A percentile compares a stretch with the other conserved stretches of the same genome.
Conservation (phyloP, 306 rosid species). For the Parietaria judaica region DNA sequence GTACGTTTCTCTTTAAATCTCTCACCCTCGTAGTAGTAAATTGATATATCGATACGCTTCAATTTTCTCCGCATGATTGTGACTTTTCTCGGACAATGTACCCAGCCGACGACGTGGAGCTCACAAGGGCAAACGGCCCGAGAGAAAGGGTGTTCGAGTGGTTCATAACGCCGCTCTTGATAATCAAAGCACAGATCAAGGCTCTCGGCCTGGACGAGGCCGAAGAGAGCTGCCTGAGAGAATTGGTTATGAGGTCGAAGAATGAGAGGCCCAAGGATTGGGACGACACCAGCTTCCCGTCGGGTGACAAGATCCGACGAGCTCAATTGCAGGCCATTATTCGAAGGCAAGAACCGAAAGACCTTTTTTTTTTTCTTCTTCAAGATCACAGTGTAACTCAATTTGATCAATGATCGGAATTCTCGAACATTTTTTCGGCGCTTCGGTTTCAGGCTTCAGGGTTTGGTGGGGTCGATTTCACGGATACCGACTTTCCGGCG, state of each 20-base stretch:
- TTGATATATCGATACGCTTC: not conserved
- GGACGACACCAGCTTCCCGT: slow-evolving; percentile 50
- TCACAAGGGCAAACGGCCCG: slow-evolving; percentile 56
- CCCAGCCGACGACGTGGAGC: slow-evolving; percentile 57
- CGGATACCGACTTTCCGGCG: slow-evolving; percentile 67
- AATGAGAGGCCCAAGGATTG: slow-evolving; percentile 68
- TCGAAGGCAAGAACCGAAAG: slow-evolving; percentile 40
- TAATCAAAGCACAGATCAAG: slow-evolving; percentile 72
- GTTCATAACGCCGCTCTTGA: slow-evolving; percentile 67
- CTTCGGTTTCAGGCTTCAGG: slow-evolving; percentile 45
- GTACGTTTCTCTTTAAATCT: slow-evolving; percentile 29
- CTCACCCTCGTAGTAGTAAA: not conserved
- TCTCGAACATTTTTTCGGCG: not conserved
- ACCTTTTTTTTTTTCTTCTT: not conserved
- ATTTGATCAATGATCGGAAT: no score
- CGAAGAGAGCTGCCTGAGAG: slow-evolving; percentile 54
- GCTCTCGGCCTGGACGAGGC: slow-evolving; percentile 36
- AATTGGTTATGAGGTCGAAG: slow-evolving; percentile 44
- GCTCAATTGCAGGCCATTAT: slow-evolving; percentile 77
- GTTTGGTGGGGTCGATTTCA: slow-evolving; percentile 59
- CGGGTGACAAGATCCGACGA: slow-evolving; percentile 44
- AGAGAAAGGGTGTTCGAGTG: slow-evolving; percentile 64
- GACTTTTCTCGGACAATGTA: slow-evolving; percentile 16
- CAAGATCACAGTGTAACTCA: no score
- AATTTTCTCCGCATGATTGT: slow-evolving; percentile 3